Percentiles rank a stretch among this genome's conserved stretches.
Conservation (phyloP, 805 yeast species). For the Candida endomychidarum region DNA sequence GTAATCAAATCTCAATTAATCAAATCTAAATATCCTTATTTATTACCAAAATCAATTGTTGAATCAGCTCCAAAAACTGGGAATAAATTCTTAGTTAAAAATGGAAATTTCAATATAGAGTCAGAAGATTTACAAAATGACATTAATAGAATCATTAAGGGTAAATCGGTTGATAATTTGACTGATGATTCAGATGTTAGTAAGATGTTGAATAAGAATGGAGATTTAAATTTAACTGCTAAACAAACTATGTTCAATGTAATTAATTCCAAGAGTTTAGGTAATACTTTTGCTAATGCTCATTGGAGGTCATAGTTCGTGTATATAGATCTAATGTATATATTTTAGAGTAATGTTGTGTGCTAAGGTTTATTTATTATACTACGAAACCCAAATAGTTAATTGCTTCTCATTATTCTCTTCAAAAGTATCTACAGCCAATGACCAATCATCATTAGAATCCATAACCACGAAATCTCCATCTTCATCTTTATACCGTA, state of each 20-base stretch:
- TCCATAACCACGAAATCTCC: conserved; percentile 88
- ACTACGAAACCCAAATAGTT: conserved; percentile 43
- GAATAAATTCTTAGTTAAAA: conserved; percentile 32
- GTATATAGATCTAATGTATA: conserved; percentile 9
- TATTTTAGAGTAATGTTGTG: not conserved
- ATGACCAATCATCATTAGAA: conserved; percentile 82
- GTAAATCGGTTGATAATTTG: conserved; percentile 22
- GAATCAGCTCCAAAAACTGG: conserved; percentile 21
- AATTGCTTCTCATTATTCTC: conserved; percentile 28
- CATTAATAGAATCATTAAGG: conserved; percentile 32
- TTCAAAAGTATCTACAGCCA: conserved; percentile 68
- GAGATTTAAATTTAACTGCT: conserved; percentile 24
- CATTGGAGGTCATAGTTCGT: conserved; percentile 16
- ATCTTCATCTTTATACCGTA: conserved; percentile 91
- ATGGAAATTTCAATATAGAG: conserved; percentile 25
- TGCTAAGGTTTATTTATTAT: too few relatives aligned
- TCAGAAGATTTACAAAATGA: conserved; percentile 22
- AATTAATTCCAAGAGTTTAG: conserved; percentile 10
- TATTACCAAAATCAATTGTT: conserved; percentile 34
- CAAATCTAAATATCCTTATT: conserved; percentile 42
- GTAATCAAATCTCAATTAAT: conserved; percentile 39
- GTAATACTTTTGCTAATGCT: conserved; percentile 15
- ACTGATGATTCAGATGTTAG: conserved; percentile 8
- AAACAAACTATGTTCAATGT: conserved; percentile 32
- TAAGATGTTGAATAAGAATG: conserved; percentile 24